Conservation (phyloP, 441 rosid genomes). For the Eutrema salsugineum region DNA sequence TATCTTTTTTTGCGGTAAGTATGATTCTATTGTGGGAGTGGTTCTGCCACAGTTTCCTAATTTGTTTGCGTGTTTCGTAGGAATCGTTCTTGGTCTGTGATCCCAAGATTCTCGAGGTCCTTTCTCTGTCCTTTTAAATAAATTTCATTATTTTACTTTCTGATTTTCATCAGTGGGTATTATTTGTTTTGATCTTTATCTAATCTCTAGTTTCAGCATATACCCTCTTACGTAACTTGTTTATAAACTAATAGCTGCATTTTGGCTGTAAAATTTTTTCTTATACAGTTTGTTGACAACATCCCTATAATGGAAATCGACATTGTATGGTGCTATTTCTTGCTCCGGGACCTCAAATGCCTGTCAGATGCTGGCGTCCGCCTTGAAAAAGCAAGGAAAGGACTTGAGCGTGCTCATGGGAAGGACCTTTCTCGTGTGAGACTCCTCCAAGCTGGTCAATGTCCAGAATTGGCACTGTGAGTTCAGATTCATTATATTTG, state of each 20-base stretch:
- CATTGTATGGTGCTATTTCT: constrained; percentile 96
- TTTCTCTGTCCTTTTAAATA: constrained; percentile 12
- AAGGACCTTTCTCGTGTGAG: constrained; percentile 81
- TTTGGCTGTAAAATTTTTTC: constrained; percentile 1
- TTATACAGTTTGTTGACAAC: constrained; percentile 84
- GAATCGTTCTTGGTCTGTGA: constrained; percentile 84
- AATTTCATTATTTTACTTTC: neutral
- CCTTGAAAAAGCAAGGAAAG: constrained; percentile 79
- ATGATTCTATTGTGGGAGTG: neutral
- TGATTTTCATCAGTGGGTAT: neutral
- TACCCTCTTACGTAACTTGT: neutral
- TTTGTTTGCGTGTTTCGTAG: constrained; percentile 35
- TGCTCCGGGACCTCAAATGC: constrained; percentile 78
- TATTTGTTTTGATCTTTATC: neutral
- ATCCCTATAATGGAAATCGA: constrained; percentile 86
- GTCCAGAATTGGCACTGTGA: constrained; percentile 79
- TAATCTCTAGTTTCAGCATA: neutral
- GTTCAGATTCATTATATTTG: constrained; percentile 26
- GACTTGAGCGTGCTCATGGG: constrained; percentile 85
- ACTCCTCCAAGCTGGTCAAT: constrained; percentile 69
- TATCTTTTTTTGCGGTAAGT: neutral
- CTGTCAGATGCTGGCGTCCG: constrained; percentile 78
- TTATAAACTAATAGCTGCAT: neutral
- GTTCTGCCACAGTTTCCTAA: neutral
- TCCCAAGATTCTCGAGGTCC: constrained; percentile 73